Base-by-base conservation (phyloP, 2,329 filamentous ascomycete genomes). In the Amauroascus verrucosus region DNA sequence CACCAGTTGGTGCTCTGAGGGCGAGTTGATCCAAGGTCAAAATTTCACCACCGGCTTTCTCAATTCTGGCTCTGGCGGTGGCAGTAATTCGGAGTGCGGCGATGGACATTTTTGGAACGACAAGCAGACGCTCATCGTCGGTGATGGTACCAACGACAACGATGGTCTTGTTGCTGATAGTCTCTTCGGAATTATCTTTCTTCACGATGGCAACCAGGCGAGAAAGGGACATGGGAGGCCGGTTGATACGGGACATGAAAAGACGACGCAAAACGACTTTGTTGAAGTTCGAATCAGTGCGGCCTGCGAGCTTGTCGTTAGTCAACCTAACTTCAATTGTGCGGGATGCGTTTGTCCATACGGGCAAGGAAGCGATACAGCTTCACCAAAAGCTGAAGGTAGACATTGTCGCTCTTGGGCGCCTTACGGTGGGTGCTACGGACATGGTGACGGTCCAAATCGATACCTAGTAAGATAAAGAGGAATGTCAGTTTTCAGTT, bases 241-340 rank as follows among this genome's bases (percentile, higher is more conserved):
- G 86, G 86, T 97, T 97, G 78, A 94, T 95, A 77, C 90, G 88
- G 75, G 89, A 95, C 88, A 93, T 95, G 73, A 95, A 95, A 59
- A 98, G 86, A 70, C 93, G 88, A 74, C 91, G 89, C 69, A 98
- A 87, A 71, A 98, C 83, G 69, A 93, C 87, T 82, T 95, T 94
- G 86, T 98, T 98, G 87, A 98, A 98, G 78, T 82, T 82, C 63
- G 88, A 82, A 75, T 97, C 93, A 72, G 93, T 98, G 72, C 93
- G 90, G 77, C 89, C 88, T 94, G 66, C 51, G 16, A 26, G n/a
- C 16, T 46, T 14, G 13, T 18, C 7, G 14, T 51, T 37, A 51
- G 49, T 22, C 7, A 35, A 6, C 2, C 20, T 13, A 26, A 26
- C 18, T n/a, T 28, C 26, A 7, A 8, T 11, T 30, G 44, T 28